Conservation (phyloP, 805 yeast species). For the Brettanomyces nanus region DNA sequence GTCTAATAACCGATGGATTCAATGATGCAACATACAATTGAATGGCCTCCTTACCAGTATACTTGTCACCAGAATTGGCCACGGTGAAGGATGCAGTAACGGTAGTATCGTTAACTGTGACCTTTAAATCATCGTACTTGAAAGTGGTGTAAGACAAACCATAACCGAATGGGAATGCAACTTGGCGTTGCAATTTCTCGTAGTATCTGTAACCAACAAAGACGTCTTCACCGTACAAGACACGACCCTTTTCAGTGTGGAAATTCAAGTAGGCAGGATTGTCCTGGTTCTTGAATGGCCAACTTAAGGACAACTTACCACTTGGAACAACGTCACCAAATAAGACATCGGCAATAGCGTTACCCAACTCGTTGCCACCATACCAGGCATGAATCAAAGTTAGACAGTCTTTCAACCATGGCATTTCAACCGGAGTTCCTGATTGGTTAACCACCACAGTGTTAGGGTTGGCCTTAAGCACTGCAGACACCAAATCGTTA, state of each 20-base stretch:
- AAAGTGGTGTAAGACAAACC: conserved; percentile 57
- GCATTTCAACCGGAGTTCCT: conserved; percentile 55
- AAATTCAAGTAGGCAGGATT: conserved; percentile 50
- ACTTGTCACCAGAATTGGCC: conserved; percentile 34
- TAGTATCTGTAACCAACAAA: conserved; percentile 57
- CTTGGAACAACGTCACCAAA: conserved; percentile 55
- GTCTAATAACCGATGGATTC: conserved; percentile 30
- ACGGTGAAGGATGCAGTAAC: conserved; percentile 30
- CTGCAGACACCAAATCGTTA: conserved; percentile 36
- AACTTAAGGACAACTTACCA: conserved; percentile 50
- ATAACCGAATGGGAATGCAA: conserved; percentile 52
- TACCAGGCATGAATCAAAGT: conserved; percentile 47
- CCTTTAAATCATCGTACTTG: conserved; percentile 30
- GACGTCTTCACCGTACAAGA: conserved; percentile 57
- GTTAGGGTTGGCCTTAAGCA: conserved; percentile 40
- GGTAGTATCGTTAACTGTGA: conserved; percentile 18
- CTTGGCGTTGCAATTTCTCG: conserved; percentile 40
- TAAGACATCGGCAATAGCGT: conserved; percentile 50
- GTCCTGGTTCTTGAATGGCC: conserved; percentile 44
- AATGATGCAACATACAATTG: conserved; percentile 42
- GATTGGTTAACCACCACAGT: conserved; percentile 48
- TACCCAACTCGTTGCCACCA: conserved; percentile 52
- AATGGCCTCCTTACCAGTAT: conserved; percentile 44
- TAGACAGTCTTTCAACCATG: conserved; percentile 37
- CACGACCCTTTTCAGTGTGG: conserved; percentile 43